These are phyloP conservation scores for Endoconidiophora polonica DNA, from an alignment of 2,329 filamentous ascomycete genomes.

Conservation along the genomic window DNA sequence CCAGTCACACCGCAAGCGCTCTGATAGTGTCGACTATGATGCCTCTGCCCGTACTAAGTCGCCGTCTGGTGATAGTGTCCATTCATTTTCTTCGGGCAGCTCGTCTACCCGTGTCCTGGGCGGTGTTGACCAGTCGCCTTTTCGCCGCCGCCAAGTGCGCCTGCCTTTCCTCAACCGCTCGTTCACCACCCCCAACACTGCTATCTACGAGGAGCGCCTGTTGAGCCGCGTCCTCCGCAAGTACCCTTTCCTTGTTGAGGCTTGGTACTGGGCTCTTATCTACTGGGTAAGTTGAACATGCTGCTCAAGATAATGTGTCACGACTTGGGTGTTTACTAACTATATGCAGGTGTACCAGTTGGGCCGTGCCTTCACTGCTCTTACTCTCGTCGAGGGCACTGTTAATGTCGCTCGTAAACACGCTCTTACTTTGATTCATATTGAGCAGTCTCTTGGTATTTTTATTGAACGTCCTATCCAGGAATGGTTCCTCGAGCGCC, in stretches of 20 bases:
- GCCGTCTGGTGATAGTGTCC: slow-evolving; percentile 11
- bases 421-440: slow-evolving; percentile 47
- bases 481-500: slow-evolving; percentile 31
- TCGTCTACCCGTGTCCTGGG: slow-evolving; percentile 12
- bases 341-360: slow-evolving; percentile 50
- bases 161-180: slow-evolving; percentile 20
- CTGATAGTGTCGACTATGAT: slow-evolving; percentile 13
- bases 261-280: slow-evolving; percentile 61
- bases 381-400: slow-evolving; percentile 50
- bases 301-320: neutral
- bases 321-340: slow-evolving; percentile 3
- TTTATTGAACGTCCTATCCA: slow-evolving; percentile 51
- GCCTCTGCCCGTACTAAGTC: slow-evolving; percentile 9
- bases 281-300: slow-evolving; percentile 49
- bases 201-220: slow-evolving; percentile 39
- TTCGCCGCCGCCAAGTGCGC: slow-evolving; percentile 13
- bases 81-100: slow-evolving; percentile 12
- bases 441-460: slow-evolving; percentile 47
- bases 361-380: slow-evolving; percentile 52
- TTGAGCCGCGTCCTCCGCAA: slow-evolving; percentile 47
- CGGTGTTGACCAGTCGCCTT: slow-evolving; percentile 13
- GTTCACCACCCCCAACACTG: slow-evolving; percentile 44
- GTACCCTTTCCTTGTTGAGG: slow-evolving; percentile 57
- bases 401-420: slow-evolving; percentile 52
- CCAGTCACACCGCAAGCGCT: slow-evolving; percentile 13